Conservation (phyloP, 345 rosid species). For the Pistacia integerrima region DNA sequence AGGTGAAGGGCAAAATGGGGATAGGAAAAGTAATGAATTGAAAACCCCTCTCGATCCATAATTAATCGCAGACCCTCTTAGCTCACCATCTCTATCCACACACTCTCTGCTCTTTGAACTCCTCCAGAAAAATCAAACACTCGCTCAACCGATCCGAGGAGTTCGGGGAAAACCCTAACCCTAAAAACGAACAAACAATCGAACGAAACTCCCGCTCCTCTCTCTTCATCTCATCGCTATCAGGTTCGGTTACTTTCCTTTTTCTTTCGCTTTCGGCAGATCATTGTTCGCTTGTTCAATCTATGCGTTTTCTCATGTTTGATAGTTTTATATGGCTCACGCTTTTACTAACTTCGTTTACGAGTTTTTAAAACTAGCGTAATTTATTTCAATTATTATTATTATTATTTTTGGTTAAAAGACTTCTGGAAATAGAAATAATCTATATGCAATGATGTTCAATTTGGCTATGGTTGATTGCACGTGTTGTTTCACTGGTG, state of each 20-base stretch:
- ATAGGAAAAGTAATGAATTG: not conserved
- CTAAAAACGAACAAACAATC: not conserved
- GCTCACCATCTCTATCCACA: not conserved
- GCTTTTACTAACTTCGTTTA: no score
- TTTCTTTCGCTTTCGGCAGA: not conserved
- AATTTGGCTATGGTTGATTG: slow-evolving; percentile 1
- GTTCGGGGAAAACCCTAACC: slow-evolving; percentile 20
- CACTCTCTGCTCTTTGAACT: slow-evolving; percentile 6
- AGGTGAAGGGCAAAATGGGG: not conserved
- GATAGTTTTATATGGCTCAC: not conserved
- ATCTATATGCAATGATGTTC: not conserved
- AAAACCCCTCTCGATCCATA: not conserved
- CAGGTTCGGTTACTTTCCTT: not conserved
- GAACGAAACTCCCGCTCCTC: not conserved
- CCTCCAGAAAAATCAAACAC: not conserved
- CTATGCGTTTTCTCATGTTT: not conserved
- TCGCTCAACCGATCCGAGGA: slow-evolving; percentile 11
- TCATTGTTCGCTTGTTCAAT: not conserved
- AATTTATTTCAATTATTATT: no score
- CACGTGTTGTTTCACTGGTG: not conserved
- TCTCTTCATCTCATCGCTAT: not conserved
- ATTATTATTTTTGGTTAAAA: not conserved
- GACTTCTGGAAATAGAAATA: no score
- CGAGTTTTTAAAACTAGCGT: not conserved
- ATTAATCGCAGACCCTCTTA: not conserved